Base-by-base conservation (phyloP, 192 early-diverging fungal species). In the Lobosporangium transversale region DNA sequence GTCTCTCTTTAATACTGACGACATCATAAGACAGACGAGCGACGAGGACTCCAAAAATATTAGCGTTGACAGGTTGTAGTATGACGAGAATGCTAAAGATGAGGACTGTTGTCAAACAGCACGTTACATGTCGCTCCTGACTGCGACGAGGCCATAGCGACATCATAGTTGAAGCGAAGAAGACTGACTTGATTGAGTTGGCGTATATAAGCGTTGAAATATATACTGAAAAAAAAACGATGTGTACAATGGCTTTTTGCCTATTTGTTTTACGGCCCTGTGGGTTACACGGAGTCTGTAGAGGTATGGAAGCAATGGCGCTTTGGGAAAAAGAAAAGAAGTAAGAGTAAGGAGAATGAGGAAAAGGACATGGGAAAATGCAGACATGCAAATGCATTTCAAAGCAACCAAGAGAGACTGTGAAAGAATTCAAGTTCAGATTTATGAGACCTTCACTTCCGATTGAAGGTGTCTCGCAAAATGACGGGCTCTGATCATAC, bases 1-100 rank as follows among this genome's bases (percentile, higher is more conserved):
- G 26, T 2, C 23, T 11, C 40, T 36, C 30, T 20, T 21, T 58
- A 31, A 76, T 40, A 2, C 32, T 56, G 47, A 76, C 65, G 29
- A 66, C 52, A 30, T 76, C 73, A 33, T 76, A 76, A 8, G 18
- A 11, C 21, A 76, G 58, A 24, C 26, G 32, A n/a, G 64, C 47
- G 7, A 45, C 2, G 35, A 42, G 15, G 37, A 56, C 32, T 2
- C 64, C 59, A 62, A 76, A 76, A 53, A 76, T 33, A 23, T 21
- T 35, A 10, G 63, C 73, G 6, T 59, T 31, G 27, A 33, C 36
- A 18, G 49, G 31, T 10, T 43, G 31, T 1, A 35, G 29, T 10
- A 75, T 17, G 6, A 44, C 5, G 18, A 74, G 42, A 0, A 65
- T 14, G 27, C 18, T 3, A 18, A 27, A 37, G 53, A 53, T 20